These are phyloP conservation scores for Microdochium bolleyi DNA, from an alignment of 2,329 filamentous ascomycete genomes.

Conservation along the genomic window DNA sequence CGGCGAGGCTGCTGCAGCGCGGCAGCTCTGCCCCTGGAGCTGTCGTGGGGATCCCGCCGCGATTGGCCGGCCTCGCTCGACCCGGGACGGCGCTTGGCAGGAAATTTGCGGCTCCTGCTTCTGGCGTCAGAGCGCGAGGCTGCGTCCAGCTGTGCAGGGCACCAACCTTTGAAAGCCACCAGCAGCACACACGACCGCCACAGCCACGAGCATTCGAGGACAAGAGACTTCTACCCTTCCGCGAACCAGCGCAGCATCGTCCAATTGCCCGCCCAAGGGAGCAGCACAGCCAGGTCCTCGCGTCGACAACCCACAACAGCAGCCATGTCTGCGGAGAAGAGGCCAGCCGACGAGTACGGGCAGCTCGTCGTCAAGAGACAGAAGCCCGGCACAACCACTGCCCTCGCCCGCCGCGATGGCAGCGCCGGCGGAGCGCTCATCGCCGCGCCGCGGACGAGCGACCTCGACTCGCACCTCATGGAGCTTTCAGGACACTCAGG, in stretches of 20 bases:
- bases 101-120: not conserved
- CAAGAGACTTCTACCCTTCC: no score
- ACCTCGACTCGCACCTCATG: slow-evolving; percentile 86
- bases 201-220: no score
- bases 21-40: not conserved
- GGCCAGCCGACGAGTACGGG: slow-evolving; percentile 73
- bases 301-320: not conserved
- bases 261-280: no score
- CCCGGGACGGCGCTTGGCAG: not conserved
- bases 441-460: slow-evolving; percentile 59
- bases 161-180: no score
- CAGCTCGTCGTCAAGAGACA: slow-evolving; percentile 87
- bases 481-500: slow-evolving; percentile 76
- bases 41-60: not conserved
- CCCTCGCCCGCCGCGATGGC: slow-evolving; percentile 42
- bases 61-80: not conserved
- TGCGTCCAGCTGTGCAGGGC: not conserved
- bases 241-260: no score
- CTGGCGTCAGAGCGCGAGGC: not conserved
- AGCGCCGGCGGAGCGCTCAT: slow-evolving; percentile 41
- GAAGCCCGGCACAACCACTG: slow-evolving; percentile 50
- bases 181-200: no score
- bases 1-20: not conserved
- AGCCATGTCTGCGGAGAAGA: slow-evolving; percentile 85
- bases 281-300: not conserved